These are phyloP conservation scores for Colletotrichum plurivorum DNA, from an alignment of 2,329 filamentous ascomycete species.

Conservation along the genomic window DNA sequence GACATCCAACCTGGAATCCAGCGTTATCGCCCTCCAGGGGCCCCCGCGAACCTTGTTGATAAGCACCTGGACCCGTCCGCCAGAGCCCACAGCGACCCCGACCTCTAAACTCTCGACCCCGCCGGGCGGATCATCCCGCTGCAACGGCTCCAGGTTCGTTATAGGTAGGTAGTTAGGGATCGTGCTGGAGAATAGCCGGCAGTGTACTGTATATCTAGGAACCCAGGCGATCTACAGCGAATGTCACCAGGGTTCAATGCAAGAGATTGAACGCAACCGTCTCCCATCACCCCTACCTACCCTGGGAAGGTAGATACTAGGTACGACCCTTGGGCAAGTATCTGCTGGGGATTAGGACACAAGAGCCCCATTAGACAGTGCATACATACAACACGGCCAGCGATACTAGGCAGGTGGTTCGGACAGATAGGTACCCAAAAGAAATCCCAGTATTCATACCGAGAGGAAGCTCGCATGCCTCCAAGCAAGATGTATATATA, in stretches of 20 bases:
- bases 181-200: neutral
- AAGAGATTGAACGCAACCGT: no score
- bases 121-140: constrained; percentile 30
- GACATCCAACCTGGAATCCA: neutral
- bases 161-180: no score
- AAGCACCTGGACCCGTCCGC: neutral
- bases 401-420: neutral
- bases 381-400: neutral
- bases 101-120: constrained; percentile 24
- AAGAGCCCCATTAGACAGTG: no score
- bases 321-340: no score
- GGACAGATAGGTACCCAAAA: neutral
- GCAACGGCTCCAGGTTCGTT: neutral
- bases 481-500: constrained; percentile 26
- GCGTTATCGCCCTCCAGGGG: neutral
- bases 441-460: constrained; percentile 28
- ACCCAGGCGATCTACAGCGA: no score
- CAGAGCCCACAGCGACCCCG: constrained; percentile 4
- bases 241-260: no score
- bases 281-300: no score
- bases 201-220: no score
- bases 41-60: constrained; percentile 18
- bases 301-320: no score
- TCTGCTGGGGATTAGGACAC: no score
- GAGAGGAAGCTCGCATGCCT: constrained; percentile 16